Evolutionary conservation across 176 grass and related monocot species (phyloP).

Genomic region (Saccharum officinarum): DNA sequence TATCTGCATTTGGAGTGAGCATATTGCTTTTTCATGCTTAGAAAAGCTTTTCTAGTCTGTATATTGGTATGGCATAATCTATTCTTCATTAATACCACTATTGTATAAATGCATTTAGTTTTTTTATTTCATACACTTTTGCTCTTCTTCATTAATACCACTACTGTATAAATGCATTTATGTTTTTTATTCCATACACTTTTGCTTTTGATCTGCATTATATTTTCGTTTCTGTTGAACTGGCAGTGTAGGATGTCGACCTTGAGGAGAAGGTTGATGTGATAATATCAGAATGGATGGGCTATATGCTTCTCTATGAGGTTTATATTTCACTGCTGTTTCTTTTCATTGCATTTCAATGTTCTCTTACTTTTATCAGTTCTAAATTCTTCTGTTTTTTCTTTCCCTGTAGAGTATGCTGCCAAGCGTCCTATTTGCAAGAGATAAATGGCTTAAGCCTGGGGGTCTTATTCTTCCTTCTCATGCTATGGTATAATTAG

Average conservation of each 20-base stretch:
- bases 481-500: conserved; percentile 76
- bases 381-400: conserved; percentile 24
- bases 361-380: conserved; percentile 16
- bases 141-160: not conserved
- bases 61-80: conserved; percentile 8
- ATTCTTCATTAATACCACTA: not conserved
- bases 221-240: conserved; percentile 26
- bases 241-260: conserved; percentile 66
- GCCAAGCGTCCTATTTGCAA: conserved; percentile 84
- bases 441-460: conserved; percentile 95
- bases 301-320: conserved; percentile 96
- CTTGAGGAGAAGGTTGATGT: conserved; percentile 91
- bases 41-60: conserved; percentile 7
- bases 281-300: conserved; percentile 99
- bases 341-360: conserved; percentile 19
- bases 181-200: not conserved
- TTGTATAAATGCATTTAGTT: not conserved
- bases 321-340: conserved; percentile 33
- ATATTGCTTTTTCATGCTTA: not conserved
- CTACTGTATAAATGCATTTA: conserved; percentile 22
- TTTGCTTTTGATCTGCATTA: conserved; percentile 23
- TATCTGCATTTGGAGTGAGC: conserved; percentile 19
- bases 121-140: not conserved
- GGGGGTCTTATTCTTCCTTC: conserved; percentile 97
- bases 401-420: conserved; percentile 74